Evolutionary conservation across 2,329 filamentous ascomycete genomes (phyloP), one percentile per base, ranked within the genome.

Genomic region (Calonectria hawksworthii): DNA sequence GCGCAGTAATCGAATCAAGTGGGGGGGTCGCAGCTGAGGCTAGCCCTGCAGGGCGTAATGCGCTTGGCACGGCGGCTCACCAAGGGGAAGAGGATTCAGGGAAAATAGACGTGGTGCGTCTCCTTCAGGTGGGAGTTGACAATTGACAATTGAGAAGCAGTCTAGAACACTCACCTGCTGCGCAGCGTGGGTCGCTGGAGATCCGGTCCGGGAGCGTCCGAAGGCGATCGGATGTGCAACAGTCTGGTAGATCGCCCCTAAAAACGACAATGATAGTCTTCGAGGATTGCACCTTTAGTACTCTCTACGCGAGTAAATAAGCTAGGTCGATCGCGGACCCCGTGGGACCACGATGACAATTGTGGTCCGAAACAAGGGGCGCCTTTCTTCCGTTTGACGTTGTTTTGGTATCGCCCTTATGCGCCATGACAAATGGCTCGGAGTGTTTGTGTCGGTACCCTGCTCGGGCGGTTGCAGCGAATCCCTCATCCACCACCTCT

Each of bases 131-230:
- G 38, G 56, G 34, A 30, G 16, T 30, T 28, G 23, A 26, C 14
- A 41, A 41, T 30, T 28, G 23, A 26, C 14, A 41, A 41, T 26
- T 16, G 36, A 63, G 56, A 63, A 30, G 23, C 8, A 63, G 34
- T 63, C 56, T 63, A 63, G 56, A 63, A 63, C 56, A 26, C 34
- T n/a, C 32, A 63, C 23, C 34, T 41, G 34, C 34, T 61, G 56
- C 21, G 11, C 9, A 16, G 36, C 56, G 56, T 63, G 30, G 32
- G 32, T 52, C 52, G 61, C 14, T 63, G 23, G n/a, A 38, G 56
- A 63, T 63, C 56, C 52, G 70, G 64, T 38, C 79, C 75, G 73
- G 75, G 77, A 77, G 61, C 67, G 69, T 36, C 75, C 77, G 70
- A 76, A 51, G 36, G 21, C 18, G 32, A 56, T 69, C 52, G 36